phyloP scores from a whole-genome alignment of 2,329 filamentous ascomycete genomes.

The Colletotrichum zoysiae region DNA sequence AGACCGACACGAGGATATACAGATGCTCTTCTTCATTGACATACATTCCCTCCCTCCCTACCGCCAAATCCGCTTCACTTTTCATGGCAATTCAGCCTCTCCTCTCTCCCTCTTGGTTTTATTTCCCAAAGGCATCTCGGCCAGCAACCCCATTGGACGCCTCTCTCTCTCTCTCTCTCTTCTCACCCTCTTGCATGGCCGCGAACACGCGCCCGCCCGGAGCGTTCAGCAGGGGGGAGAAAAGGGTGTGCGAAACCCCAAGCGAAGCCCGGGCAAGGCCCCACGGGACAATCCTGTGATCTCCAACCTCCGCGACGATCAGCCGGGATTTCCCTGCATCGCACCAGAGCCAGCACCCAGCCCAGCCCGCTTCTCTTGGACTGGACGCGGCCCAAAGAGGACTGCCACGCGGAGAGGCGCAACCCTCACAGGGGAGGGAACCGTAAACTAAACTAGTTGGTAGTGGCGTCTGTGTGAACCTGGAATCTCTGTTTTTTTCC shows the following conservation, averaged over 20 bases:
- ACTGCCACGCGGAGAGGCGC: no score
- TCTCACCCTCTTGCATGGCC: no score
- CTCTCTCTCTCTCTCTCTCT: constrained; percentile 7
- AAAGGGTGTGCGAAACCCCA: not conserved
- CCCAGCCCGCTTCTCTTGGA: no score
- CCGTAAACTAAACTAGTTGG: no score
- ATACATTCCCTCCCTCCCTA: no score
- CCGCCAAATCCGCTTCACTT: not conserved
- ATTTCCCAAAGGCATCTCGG: not conserved
- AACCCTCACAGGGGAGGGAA: no score
- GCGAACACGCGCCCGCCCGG: no score
- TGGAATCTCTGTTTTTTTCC: no score
- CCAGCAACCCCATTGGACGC: constrained; percentile 36
- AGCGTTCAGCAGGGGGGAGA: no score
- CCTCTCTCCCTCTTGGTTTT: not conserved
- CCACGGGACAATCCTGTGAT: constrained; percentile 44
- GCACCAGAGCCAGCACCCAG: not conserved
- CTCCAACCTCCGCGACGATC: constrained; percentile 44
- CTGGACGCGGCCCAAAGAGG: no score
- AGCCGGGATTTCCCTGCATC: constrained; percentile 40
- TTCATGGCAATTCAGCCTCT: not conserved
- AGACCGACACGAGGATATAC: constrained; percentile 25
- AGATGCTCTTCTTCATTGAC: not conserved
- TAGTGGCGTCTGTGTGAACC: no score
- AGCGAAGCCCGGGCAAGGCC: no score